Evolutionary conservation across 495 filamentous ascomycete genomes (phyloP).

Genomic region (Astrothelium macrocarpum): DNA sequence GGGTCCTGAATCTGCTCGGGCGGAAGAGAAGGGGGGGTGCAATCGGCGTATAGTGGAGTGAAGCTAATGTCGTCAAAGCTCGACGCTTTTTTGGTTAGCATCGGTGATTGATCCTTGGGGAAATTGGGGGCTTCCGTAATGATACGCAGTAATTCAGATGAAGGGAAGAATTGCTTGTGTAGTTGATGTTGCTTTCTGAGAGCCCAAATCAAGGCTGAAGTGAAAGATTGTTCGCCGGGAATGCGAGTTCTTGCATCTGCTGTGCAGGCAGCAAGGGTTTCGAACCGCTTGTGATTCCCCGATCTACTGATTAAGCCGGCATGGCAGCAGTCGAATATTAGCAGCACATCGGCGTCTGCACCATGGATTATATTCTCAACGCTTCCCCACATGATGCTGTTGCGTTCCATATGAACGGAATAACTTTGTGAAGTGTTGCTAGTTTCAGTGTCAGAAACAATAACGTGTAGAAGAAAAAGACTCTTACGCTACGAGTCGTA

Average conservation of each 20-base stretch:
- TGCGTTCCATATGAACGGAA: not conserved
- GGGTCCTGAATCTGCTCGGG: not conserved
- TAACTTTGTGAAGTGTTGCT: not conserved
- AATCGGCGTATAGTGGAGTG: not conserved
- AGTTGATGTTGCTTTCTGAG: not conserved
- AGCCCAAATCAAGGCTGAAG: conserved; percentile 5
- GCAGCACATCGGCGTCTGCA: conserved; percentile 10
- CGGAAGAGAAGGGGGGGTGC: not conserved
- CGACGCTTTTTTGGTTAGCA: no score
- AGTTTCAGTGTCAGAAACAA: no score
- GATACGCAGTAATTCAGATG: not conserved
- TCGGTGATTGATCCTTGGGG: not conserved
- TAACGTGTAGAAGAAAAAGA: no score
- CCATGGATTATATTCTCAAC: not conserved
- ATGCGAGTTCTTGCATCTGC: not conserved
- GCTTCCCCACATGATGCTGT: not conserved
- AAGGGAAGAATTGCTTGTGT: not conserved
- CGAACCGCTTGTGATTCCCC: not conserved
- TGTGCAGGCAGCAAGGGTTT: conserved; percentile 1
- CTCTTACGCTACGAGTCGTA: not conserved
- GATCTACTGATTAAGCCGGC: not conserved
- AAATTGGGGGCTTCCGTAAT: not conserved
- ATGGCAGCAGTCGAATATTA: conserved; percentile 15
- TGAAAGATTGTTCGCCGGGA: not conserved
- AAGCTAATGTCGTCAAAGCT: not conserved